A percentile compares a stretch with the other conserved stretches of the same genome.
phyloP scores from a whole-genome alignment of 2,329 filamentous ascomycete genomes.

The Trichoderma harzianum region DNA sequence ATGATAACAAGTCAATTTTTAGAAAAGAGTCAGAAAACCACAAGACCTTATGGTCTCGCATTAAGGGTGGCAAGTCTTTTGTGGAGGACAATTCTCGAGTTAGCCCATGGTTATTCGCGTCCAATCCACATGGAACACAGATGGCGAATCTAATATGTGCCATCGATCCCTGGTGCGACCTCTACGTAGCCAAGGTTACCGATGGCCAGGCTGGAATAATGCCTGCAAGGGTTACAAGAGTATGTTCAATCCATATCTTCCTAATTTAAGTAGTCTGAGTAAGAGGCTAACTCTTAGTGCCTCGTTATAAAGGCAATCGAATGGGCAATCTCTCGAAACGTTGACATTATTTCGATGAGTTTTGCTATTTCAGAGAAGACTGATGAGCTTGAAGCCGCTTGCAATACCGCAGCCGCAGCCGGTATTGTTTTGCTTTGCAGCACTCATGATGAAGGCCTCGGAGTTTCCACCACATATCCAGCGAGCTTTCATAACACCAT shows the following conservation, averaged over 20 bases:
- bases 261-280: too few relatives aligned
- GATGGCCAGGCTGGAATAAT: not conserved
- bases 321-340: not conserved
- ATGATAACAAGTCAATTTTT: not conserved
- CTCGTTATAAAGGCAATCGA: not conserved
- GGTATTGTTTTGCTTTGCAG: not conserved
- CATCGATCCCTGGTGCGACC: not conserved
- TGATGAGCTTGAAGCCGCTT: not conserved
- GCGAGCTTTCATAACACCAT: not conserved
- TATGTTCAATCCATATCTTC: not conserved
- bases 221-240: not conserved
- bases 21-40: not conserved
- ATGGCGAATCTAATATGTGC: not conserved
- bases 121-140: not conserved
- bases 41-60: not conserved
- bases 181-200: not conserved
- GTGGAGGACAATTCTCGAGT: not conserved
- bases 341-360: not conserved
- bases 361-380: not conserved
- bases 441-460: not conserved
- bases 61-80: not conserved
- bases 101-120: not conserved
- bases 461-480: not conserved
- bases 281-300: too few relatives aligned
- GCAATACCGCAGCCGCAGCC: accelerated